phyloP scores from a whole-genome alignment of 2,329 filamentous ascomycete species.

The Nemania sp. region DNA sequence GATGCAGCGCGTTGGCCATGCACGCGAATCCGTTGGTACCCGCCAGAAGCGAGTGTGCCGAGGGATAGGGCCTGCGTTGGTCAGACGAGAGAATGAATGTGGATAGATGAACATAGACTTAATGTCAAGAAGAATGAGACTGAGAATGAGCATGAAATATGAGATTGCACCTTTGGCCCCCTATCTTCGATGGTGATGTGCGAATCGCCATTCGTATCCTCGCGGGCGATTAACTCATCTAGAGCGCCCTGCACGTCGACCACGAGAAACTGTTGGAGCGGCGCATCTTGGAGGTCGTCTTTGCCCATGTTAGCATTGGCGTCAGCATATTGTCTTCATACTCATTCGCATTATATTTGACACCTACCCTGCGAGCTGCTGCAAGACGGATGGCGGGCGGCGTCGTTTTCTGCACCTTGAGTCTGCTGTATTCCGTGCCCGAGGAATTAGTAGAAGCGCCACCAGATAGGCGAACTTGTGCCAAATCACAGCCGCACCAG shows the following conservation, averaged over 20 bases:
- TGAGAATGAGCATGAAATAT: no score
- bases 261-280: neutral
- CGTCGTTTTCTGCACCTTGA: neutral
- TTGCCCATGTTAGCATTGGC: neutral
- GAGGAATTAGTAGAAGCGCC: neutral
- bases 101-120: no score
- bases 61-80: neutral
- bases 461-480: neutral
- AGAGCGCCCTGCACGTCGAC: conserved; percentile 3
- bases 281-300: neutral
- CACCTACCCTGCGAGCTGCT: neutral
- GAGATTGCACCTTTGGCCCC: neutral
- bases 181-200: conserved; percentile 9
- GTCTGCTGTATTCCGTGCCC: neutral
- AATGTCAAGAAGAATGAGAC: no score
- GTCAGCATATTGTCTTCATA: neutral
- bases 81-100: no score
- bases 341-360: neutral
- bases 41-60: neutral
- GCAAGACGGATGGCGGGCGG: neutral
- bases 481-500: neutral
- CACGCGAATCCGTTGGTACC: neutral
- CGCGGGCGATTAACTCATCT: neutral
- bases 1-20: neutral
- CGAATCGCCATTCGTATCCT: conserved; percentile 5